phyloP scores from a whole-genome alignment of 2,329 filamentous ascomycete species.

The Daldinia eschscholtzii region DNA sequence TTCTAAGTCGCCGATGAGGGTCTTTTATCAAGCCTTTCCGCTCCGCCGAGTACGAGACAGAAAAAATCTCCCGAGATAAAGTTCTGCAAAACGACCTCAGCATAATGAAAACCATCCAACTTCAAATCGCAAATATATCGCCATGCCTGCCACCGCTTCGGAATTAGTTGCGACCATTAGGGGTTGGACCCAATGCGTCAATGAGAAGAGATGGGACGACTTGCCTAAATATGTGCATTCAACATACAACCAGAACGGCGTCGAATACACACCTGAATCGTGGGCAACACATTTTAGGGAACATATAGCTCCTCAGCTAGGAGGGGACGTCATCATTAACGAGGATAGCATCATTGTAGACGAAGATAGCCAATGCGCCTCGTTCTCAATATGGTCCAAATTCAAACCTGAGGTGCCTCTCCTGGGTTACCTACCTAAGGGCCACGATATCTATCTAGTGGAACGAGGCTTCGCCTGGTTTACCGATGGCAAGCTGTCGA shows the following conservation, averaged over 20 bases:
- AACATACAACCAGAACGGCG: conserved; percentile 36
- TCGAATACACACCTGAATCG: conserved; percentile 35
- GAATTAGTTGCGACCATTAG: conserved; percentile 31
- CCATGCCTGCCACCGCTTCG: conserved; percentile 30
- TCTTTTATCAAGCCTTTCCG: conserved; percentile 10
- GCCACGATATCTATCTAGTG: conserved; percentile 29
- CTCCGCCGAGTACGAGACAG: conserved; percentile 10
- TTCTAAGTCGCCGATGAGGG: conserved; percentile 17
- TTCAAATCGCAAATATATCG: conserved; percentile 12
- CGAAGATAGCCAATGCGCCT: conserved; percentile 30
- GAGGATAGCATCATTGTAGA: conserved; percentile 38
- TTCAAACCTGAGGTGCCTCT: conserved; percentile 33
- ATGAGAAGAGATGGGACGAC: conserved; percentile 42
- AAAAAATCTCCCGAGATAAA: not conserved
- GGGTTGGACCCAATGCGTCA: conserved; percentile 35
- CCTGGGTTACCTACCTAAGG: conserved; percentile 33
- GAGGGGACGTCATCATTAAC: conserved; percentile 30
- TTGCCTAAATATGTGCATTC: conserved; percentile 33
- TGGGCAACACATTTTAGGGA: conserved; percentile 31
- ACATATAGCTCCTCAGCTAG: conserved; percentile 28
- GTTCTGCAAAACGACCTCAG: conserved; percentile 2
- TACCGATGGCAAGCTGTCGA: conserved; percentile 37
- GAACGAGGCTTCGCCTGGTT: conserved; percentile 39
- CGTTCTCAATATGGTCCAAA: conserved; percentile 35
- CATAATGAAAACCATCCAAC: conserved; percentile 1